phyloP scores from a whole-genome alignment of 768 basidiomycete genomes.

The Phlegmacium glaucopus region DNA sequence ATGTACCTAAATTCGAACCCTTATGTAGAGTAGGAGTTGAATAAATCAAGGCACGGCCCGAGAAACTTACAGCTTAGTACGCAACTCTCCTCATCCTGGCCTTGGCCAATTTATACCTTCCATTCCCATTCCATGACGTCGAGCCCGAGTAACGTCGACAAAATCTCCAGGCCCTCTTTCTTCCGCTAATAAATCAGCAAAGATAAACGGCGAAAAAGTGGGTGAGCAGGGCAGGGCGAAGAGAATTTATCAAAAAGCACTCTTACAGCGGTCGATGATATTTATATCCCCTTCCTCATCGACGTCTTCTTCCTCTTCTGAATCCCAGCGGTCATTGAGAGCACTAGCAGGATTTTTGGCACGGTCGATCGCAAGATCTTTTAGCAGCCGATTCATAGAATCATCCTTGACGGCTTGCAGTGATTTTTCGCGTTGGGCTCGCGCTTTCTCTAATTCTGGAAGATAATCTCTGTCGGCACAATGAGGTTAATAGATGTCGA shows the following conservation, averaged over 20 bases:
- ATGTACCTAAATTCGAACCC: no score
- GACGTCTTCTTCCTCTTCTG: slow-evolving; percentile 52
- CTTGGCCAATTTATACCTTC: slow-evolving; percentile 71
- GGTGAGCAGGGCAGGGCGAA: slow-evolving; percentile 3
- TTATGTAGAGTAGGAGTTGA: no score
- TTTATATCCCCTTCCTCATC: slow-evolving; percentile 52
- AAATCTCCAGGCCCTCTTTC: slow-evolving; percentile 72
- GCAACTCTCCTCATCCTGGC: slow-evolving; percentile 44
- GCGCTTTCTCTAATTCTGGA: slow-evolving; percentile 80
- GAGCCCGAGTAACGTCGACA: slow-evolving; percentile 65
- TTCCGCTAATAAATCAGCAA: slow-evolving; percentile 47
- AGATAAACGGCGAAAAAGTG: background rate
- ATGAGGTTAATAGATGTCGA: slow-evolving; percentile 4
- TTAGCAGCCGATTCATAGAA: slow-evolving; percentile 73
- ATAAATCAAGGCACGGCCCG: background rate
- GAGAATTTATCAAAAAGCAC: slow-evolving; percentile 1
- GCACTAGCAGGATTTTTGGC: slow-evolving; percentile 57
- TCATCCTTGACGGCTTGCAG: slow-evolving; percentile 69
- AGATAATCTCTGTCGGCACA: slow-evolving; percentile 73
- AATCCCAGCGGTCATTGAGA: slow-evolving; percentile 60
- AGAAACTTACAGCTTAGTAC: background rate
- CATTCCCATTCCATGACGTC: slow-evolving; percentile 49
- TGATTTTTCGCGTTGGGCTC: slow-evolving; percentile 57
- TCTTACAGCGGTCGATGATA: slow-evolving; percentile 72
- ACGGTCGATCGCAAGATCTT: slow-evolving; percentile 75